phyloP scores from a whole-genome alignment of 495 filamentous ascomycete genomes.

The Neurospora sp. region DNA sequence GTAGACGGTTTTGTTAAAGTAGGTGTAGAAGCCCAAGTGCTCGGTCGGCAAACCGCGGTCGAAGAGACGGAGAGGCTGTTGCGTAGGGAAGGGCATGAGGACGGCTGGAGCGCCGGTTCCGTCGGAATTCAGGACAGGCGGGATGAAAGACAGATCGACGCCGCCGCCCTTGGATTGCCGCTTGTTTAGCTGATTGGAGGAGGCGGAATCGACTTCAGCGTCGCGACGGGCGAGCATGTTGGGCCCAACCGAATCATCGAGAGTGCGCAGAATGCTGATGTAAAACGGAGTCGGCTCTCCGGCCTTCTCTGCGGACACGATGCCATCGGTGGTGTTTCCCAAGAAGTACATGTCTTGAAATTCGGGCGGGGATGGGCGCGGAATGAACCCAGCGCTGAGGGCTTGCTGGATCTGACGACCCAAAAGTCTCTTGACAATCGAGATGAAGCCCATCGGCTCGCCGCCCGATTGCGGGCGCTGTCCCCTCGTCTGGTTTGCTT shows the following conservation, averaged over 20 bases:
- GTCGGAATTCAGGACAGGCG: slow-evolving; percentile 49
- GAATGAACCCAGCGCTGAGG: not conserved
- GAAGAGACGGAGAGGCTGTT: slow-evolving; percentile 79
- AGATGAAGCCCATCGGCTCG: not conserved
- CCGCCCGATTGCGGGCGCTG: not conserved
- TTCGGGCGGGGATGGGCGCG: slow-evolving; percentile 40
- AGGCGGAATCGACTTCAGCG: not conserved
- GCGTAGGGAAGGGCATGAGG: slow-evolving; percentile 54
- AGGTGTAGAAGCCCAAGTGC: slow-evolving; percentile 90
- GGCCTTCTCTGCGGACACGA: slow-evolving; percentile 44
- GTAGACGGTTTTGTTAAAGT: slow-evolving; percentile 84
- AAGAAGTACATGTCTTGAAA: slow-evolving; percentile 64
- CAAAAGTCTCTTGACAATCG: not conserved
- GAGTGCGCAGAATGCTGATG: slow-evolving; percentile 39
- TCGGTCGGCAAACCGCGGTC: slow-evolving; percentile 70
- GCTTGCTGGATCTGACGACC: not conserved
- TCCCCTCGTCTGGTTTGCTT: not conserved
- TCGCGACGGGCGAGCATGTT: slow-evolving; percentile 28
- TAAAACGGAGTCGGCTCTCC: slow-evolving; percentile 65
- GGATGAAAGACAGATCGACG: slow-evolving; percentile 33
- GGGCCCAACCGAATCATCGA: slow-evolving; percentile 23
- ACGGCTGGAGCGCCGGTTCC: slow-evolving; percentile 61
- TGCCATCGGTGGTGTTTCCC: slow-evolving; percentile 71
- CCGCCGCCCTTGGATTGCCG: not conserved
- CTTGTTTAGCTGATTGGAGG: not conserved